Evolutionary conservation across 108 stramenopile genomes (phyloP).

Genomic region (Fistulifera pelliculosa): DNA sequence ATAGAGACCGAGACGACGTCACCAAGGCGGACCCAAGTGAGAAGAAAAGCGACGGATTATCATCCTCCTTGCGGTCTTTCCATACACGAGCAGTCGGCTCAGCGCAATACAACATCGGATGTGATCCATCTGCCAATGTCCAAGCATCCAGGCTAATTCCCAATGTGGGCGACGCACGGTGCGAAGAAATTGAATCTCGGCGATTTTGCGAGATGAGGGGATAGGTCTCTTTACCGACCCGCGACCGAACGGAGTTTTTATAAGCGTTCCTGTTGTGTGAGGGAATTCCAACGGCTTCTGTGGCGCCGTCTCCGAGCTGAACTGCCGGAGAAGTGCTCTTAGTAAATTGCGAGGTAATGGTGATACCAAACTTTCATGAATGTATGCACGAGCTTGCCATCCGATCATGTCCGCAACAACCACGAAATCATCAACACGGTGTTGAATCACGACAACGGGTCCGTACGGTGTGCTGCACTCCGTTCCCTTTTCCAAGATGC

Average conservation of each 20-base stretch:
- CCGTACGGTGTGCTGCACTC: slow-evolving; percentile 79
- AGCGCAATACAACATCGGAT: slow-evolving; percentile 70
- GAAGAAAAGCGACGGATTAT: slow-evolving; percentile 26
- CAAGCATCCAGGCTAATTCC: slow-evolving; percentile 54
- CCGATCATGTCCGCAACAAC: slow-evolving; percentile 69
- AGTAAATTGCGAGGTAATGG: slow-evolving; percentile 52
- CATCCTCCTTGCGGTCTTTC: slow-evolving; percentile 40
- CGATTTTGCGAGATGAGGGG: not conserved
- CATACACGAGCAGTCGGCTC: slow-evolving; percentile 54
- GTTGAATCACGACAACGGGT: slow-evolving; percentile 51
- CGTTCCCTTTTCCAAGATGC: slow-evolving; percentile 42
- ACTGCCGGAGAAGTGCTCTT: slow-evolving; percentile 32
- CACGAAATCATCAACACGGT: slow-evolving; percentile 43
- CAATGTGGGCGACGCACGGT: slow-evolving; percentile 26
- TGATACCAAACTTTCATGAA: slow-evolving; percentile 43
- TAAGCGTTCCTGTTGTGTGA: slow-evolving; percentile 38
- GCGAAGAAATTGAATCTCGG: slow-evolving; percentile 3
- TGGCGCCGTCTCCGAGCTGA: slow-evolving; percentile 24
- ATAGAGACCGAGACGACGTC: slow-evolving; percentile 3
- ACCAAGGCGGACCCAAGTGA: slow-evolving; percentile 32
- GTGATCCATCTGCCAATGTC: slow-evolving; percentile 63
- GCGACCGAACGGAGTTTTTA: slow-evolving; percentile 70
- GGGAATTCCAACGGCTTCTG: slow-evolving; percentile 42
- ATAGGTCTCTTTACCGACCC: slow-evolving; percentile 49
- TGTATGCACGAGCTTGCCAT: slow-evolving; percentile 62